Evolutionary conservation across 768 basidiomycete species (phyloP).

Genomic region (Lactarius hatsudake): DNA sequence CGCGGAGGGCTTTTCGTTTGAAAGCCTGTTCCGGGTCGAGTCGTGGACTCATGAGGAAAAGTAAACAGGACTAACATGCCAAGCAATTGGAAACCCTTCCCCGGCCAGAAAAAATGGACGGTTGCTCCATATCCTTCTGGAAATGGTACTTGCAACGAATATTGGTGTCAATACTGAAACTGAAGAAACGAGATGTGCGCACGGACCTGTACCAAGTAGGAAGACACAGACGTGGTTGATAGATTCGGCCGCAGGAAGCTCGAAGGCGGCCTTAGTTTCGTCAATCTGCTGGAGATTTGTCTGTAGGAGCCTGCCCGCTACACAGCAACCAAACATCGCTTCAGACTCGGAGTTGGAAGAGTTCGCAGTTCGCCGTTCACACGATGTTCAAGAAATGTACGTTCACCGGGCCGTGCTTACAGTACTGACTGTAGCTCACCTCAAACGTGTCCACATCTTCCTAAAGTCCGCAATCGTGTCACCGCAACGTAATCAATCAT

Average conservation of each 20-base stretch:
- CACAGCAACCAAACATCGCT: conserved; percentile 70
- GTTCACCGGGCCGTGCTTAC: background rate
- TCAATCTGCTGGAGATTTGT: conserved; percentile 81
- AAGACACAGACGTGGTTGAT: conserved; percentile 89
- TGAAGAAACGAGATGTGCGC: background rate
- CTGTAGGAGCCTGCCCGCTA: conserved; percentile 74
- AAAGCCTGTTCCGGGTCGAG: conserved; percentile 53
- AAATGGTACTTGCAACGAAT: conserved; percentile 55
- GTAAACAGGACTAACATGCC: conserved; percentile 60
- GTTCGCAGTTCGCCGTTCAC: background rate
- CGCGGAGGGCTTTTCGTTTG: conserved; percentile 86
- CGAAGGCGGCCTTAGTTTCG: conserved; percentile 78
- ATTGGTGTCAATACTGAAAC: background rate
- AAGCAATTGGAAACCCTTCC: conserved; percentile 80
- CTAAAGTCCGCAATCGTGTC: background rate
- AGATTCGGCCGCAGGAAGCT: conserved; percentile 63
- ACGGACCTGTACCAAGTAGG: conserved; percentile 70
- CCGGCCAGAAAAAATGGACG: conserved; percentile 85
- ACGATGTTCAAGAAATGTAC: no score
- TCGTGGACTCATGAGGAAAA: background rate
- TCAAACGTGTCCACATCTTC: background rate
- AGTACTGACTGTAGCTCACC: background rate
- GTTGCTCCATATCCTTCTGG: conserved; percentile 82
- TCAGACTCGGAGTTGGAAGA: background rate
- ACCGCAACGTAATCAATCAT: background rate